Evolutionary conservation across 164 flowering plant genomes (phyloP).

Genomic region (Sedum album): DNA sequence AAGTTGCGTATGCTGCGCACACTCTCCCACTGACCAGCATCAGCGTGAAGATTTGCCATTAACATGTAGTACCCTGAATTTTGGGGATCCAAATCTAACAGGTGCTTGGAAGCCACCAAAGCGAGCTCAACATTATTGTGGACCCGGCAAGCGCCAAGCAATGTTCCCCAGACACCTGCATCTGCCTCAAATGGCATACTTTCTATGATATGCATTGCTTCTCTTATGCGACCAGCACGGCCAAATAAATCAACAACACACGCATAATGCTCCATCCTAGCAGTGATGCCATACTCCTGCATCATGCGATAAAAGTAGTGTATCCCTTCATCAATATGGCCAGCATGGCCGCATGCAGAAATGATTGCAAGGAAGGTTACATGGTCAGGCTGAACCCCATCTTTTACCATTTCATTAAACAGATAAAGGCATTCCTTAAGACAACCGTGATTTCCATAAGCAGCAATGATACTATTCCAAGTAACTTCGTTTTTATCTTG

Average conservation of each 20-base stretch:
- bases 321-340: not conserved
- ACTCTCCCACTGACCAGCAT: constrained; percentile 57
- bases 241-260: constrained; percentile 81
- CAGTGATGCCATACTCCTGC: constrained; percentile 24
- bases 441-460: constrained; percentile 68
- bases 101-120: constrained; percentile 49
- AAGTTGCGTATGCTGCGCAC: constrained; percentile 41
- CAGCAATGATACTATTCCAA: constrained; percentile 87
- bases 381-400: constrained; percentile 20
- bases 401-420: not conserved
- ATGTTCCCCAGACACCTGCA: constrained; percentile 84
- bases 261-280: constrained; percentile 80
- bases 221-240: constrained; percentile 55
- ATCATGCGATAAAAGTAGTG: not conserved
- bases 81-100: constrained; percentile 57
- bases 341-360: not conserved
- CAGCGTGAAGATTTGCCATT: constrained; percentile 62
- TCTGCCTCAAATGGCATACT: constrained; percentile 70
- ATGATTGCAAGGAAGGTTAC: not conserved
- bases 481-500: constrained; percentile 54
- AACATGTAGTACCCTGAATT: constrained; percentile 74
- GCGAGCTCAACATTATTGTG: constrained; percentile 70
- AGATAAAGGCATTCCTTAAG: constrained; percentile 21
- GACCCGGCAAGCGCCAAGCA: constrained; percentile 70
- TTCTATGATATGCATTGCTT: constrained; percentile 47